Percentiles rank a stretch among this genome's conserved stretches.
Evolutionary conservation across 106 monocot species (phyloP).

Genomic region (Phalaenopsis equestris): DNA sequence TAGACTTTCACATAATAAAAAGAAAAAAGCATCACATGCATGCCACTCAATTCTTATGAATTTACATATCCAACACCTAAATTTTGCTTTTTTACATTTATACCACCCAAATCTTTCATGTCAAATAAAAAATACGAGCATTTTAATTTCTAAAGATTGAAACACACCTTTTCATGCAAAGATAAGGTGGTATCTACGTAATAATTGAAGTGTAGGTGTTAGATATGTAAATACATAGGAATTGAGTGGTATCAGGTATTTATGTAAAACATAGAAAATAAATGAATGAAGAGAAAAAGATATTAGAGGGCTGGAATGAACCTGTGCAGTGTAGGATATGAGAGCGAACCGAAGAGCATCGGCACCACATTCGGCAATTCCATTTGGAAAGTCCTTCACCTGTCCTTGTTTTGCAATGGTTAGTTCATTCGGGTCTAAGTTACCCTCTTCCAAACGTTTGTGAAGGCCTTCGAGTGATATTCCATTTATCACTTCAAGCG

Average conservation of each 20-base stretch:
- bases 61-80: too few species aligned
- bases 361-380: slow-evolving; percentile 93
- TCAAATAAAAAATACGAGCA: too few species aligned
- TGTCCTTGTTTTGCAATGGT: slow-evolving; percentile 75
- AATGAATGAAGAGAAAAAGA: neutral
- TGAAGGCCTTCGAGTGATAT: slow-evolving; percentile 77
- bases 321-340: slow-evolving; percentile 91
- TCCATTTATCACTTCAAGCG: slow-evolving; percentile 99
- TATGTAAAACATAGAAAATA: neutral
- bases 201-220: too few species aligned
- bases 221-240: too few species aligned
- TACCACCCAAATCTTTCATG: too few species aligned
- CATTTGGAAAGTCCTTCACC: slow-evolving; percentile 81
- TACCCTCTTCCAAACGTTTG: slow-evolving; percentile 83
- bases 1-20: neutral
- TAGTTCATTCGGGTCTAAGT: slow-evolving; percentile 78
- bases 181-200: too few species aligned
- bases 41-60: too few species aligned
- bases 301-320: slow-evolving; percentile 6
- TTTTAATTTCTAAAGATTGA: too few species aligned
- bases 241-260: too few species aligned
- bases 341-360: slow-evolving; percentile 97
- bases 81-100: too few species aligned
- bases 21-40: too few species aligned
- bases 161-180: too few species aligned